Conservation (phyloP, 2,329 filamentous ascomycete species). For the Neopestalotiopsis clavispora region DNA sequence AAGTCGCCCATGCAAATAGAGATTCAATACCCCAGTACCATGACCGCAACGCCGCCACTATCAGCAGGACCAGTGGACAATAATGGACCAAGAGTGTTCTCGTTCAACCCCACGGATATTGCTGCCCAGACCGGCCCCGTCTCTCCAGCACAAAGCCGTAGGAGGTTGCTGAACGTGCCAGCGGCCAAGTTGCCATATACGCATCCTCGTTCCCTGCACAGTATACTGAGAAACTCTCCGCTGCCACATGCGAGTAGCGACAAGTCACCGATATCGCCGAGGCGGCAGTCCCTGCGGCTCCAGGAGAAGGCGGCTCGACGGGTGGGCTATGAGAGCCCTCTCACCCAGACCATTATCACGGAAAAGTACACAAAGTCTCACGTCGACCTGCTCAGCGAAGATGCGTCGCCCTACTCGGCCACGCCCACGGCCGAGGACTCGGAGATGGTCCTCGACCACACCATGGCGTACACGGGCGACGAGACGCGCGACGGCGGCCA, state of each 20-base stretch:
- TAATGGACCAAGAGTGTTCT: conserved; percentile 47
- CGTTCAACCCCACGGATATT: conserved; percentile 46
- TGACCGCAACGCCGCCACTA: conserved; percentile 64
- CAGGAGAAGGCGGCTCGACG: conserved; percentile 59
- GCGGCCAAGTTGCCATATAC: conserved; percentile 56
- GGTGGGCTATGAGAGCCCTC: conserved; percentile 66
- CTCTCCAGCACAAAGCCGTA: conserved; percentile 44
- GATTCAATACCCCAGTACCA: conserved; percentile 55
- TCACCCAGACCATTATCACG: conserved; percentile 68
- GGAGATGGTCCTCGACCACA: conserved; percentile 51
- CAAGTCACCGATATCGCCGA: conserved; percentile 56
- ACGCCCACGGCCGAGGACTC: conserved; percentile 40
- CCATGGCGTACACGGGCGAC: conserved; percentile 56
- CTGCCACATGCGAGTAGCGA: conserved; percentile 55
- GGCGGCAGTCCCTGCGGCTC: conserved; percentile 58
- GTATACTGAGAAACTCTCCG: conserved; percentile 70
- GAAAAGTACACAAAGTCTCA: conserved; percentile 67
- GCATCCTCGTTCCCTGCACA: conserved; percentile 63
- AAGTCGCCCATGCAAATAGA: conserved; percentile 52
- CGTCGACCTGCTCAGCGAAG: conserved; percentile 65
- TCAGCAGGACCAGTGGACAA: conserved; percentile 58
- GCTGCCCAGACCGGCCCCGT: conserved; percentile 26
- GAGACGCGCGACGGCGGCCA: conserved; percentile 65
- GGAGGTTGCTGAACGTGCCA: conserved; percentile 36
- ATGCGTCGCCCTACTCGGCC: conserved; percentile 54